Conservation (phyloP, 345 rosid species). For the Linum tenue region DNA sequence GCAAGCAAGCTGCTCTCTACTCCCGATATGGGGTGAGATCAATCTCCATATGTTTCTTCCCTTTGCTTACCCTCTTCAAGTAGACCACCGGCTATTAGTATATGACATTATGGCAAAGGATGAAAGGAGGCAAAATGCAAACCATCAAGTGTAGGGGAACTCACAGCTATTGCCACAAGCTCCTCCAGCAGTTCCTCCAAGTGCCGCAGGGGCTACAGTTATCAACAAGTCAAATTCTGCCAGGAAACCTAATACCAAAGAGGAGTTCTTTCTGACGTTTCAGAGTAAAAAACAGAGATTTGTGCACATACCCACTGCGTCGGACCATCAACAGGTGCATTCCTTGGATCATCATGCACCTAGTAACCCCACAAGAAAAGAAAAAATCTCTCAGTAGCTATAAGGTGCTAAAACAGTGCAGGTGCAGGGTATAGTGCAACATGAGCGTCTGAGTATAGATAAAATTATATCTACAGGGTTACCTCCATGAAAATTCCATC, state of each 20-base stretch:
- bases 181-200: slow-evolving; percentile 86
- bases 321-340: slow-evolving; percentile 95
- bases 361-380: slow-evolving; percentile 24
- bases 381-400: too few relatives aligned
- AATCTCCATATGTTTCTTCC: slow-evolving; percentile 58
- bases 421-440: too few relatives aligned
- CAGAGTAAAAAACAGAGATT: neutral
- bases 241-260: neutral
- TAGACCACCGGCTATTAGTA: neutral
- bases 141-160: slow-evolving; percentile 17
- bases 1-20: slow-evolving; percentile 14
- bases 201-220: slow-evolving; percentile 67
- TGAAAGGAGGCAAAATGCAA: neutral
- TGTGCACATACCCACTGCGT: slow-evolving; percentile 84
- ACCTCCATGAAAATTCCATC: too few relatives aligned
- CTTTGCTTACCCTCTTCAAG: slow-evolving; percentile 72
- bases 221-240: slow-evolving; percentile 8
- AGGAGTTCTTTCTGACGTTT: neutral
- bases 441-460: too few relatives aligned
- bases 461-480: too few relatives aligned
- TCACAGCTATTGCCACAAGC: slow-evolving; percentile 85
- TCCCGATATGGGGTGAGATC: slow-evolving; percentile 75
- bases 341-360: slow-evolving; percentile 96
- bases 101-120: too few relatives aligned
- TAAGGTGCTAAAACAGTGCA: too few relatives aligned